Evolutionary conservation across 305 asterid species (phyloP).

Genomic region (Salvia sclarea): DNA sequence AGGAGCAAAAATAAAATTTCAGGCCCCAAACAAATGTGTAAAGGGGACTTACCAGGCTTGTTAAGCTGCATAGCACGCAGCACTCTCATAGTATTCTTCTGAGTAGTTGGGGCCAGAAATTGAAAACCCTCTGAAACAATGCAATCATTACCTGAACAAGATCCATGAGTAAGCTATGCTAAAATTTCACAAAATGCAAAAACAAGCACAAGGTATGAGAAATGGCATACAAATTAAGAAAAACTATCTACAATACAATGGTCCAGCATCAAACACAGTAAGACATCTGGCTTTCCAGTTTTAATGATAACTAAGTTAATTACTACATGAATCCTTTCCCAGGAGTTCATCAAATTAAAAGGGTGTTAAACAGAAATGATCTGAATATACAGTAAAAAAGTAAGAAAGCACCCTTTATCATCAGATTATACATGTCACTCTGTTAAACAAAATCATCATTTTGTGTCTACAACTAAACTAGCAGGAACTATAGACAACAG

Average conservation of each 20-base stretch:
- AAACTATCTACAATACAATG: not conserved
- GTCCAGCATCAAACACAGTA: not conserved
- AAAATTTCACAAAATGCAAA: not conserved
- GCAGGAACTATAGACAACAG: not conserved
- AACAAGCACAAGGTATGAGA: conserved; percentile 13
- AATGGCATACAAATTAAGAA: not conserved
- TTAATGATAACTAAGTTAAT: too few species aligned
- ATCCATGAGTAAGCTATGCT: conserved; percentile 12
- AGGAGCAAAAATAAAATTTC: conserved; percentile 9
- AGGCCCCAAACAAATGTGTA: not conserved
- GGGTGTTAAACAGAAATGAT: not conserved
- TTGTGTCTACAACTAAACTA: not conserved
- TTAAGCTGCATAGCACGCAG: conserved; percentile 99
- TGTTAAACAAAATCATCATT: not conserved
- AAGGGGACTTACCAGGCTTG: conserved; percentile 74
- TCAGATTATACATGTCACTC: not conserved
- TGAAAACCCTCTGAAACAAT: conserved; percentile 61
- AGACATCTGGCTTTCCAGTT: not conserved
- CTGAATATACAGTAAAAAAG: not conserved
- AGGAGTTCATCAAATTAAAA: too few species aligned
- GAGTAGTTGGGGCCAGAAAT: conserved; percentile 90
- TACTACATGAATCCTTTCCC: too few species aligned
- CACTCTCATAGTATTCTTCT: conserved; percentile 81
- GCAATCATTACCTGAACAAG: conserved; percentile 56
- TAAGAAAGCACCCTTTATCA: not conserved